Conservation (phyloP, 768 basidiomycete species). For the Lactarius evosmus region DNA sequence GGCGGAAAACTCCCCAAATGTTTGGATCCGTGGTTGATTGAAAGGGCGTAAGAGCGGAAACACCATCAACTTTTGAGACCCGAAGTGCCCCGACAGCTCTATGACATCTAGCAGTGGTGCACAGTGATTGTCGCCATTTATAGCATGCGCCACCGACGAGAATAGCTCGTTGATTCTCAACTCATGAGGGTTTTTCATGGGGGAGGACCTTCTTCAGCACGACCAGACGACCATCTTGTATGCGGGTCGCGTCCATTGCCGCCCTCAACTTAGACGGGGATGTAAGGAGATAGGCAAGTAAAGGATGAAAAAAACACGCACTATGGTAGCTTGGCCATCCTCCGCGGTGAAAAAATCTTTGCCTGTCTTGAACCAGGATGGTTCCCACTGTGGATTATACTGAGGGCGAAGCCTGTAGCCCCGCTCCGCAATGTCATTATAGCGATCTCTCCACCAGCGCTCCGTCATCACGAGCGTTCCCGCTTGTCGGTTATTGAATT, state of each 20-base stretch:
- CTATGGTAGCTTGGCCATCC: slow-evolving; percentile 19
- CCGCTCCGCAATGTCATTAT: not conserved
- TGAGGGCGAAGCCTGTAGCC: slow-evolving; percentile 23
- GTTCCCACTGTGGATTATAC: slow-evolving; percentile 16
- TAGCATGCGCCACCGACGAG: slow-evolving; percentile 24
- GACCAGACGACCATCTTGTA: slow-evolving; percentile 12
- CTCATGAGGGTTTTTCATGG: slow-evolving; percentile 13
- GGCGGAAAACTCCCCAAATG: slow-evolving; percentile 38
- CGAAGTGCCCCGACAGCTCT: slow-evolving; percentile 8
- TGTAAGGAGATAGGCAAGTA: not conserved
- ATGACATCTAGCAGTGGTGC: slow-evolving; percentile 31
- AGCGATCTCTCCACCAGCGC: slow-evolving; percentile 19
- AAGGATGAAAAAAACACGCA: not conserved
- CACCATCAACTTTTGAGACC: slow-evolving; percentile 32
- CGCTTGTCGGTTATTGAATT: not conserved
- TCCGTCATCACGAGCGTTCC: slow-evolving; percentile 19
- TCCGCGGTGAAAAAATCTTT: slow-evolving; percentile 19
- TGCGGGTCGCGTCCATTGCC: slow-evolving; percentile 18
- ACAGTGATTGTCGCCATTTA: slow-evolving; percentile 33
- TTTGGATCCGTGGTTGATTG: slow-evolving; percentile 35
- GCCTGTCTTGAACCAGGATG: slow-evolving; percentile 13
- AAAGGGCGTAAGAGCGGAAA: slow-evolving; percentile 35
- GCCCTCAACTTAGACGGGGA: slow-evolving; percentile 11
- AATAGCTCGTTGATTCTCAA: slow-evolving; percentile 14
- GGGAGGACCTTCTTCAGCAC: slow-evolving; percentile 19